Base-by-base conservation (phyloP, 192 early-diverging fungal genomes). In the Coemansia sp. region DNA sequence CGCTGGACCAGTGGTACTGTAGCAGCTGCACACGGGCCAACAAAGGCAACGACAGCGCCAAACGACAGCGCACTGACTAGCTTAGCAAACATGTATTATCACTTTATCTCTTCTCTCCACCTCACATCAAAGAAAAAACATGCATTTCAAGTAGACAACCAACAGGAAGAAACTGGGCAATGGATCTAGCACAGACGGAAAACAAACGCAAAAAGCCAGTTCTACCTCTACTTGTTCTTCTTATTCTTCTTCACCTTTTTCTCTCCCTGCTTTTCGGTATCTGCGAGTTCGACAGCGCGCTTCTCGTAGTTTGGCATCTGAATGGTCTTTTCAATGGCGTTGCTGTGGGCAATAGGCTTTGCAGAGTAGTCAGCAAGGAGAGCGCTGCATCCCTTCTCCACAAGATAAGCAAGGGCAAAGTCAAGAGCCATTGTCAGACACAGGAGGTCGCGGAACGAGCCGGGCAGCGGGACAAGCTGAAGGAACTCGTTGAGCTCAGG, bases 311-410 rank as follows among this genome's bases (percentile, higher is more conserved):
- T 58, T 5, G 71, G 79, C 70, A 66, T 66, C 53, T 62, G 64
- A 40, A 82, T 58, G 2, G 79, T 70, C 19, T 67, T 63, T 54
- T 82, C 79, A 10, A 71, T 50, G 10, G 42, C 17, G 40, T 70
- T 54, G 56, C 39, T 68, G 40, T 59, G 59, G 20, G 79, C 79
- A 81, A 93, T 94, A 42, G 89, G 85, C 76, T 95, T 93, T 63
- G 97, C 91, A 53, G 87, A 87, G 84, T 95, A 95, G 85, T 97
- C 91, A 10, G 94, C 92, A 84, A 99, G 96, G 55, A 96, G 69
- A 25, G 60, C 67, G 48, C 89, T 90, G 65, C 88, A 90, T 1
- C 89, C 82, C 67, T 89, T 85, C 76, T 99, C 97, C 58, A 97
- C 84, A 0, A 77, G 37, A 84, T 87, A 97, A 1, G 97, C 89